Evolutionary conservation across 2,329 filamentous ascomycete genomes (phyloP), one percentile per base, ranked within the genome.

Genomic region (Trichophyton schoenleinii): DNA sequence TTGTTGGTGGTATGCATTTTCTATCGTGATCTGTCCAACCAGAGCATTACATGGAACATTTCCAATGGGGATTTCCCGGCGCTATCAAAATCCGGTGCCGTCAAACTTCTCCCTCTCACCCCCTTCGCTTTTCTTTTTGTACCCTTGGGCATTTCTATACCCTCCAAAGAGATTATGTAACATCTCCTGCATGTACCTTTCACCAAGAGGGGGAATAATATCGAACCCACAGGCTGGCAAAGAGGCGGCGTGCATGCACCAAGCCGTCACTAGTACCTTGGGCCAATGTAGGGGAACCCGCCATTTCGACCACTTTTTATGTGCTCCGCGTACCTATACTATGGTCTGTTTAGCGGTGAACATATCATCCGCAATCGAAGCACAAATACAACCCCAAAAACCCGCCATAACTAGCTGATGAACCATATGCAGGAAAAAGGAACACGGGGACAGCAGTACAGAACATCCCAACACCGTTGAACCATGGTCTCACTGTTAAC

Each of bases 221-320:
- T 22, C 11, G 13, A 34, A 55, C 52, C 28, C 25, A 15, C 28
- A 36, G 52, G 52, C 28, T 38, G 34, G 34, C 18, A 36, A 55
- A 55, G 13, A 55, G 52, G 52, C 52, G 52, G 52, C 52, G 52
- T 55, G 34, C 52, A 55, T 11, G 52, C 28, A 55, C 52, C 9
- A 34, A 55, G 28, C 52, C 52, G 52, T 55, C 11, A 34, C 28
- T 36, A 9, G 52, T 11, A 55, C 52, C 15, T 20, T 20, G 52
- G 28, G 5, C 28, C 52, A 9, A 28, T 18, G 28, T 13, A 31
- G 15, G 15, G 28, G 3, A 55, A 15, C 13, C 52, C 52, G 52
- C 52, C 52, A 36, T 55, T 55, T 55, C 52, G n/a, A 55, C n/a
- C 52, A 55, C 8, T 34, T 34, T 55, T 55, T 55, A 55, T 55